These are phyloP conservation scores for Cystobasidium onofrii DNA, from an alignment of 768 basidiomycete genomes.

Conservation along the genomic window DNA sequence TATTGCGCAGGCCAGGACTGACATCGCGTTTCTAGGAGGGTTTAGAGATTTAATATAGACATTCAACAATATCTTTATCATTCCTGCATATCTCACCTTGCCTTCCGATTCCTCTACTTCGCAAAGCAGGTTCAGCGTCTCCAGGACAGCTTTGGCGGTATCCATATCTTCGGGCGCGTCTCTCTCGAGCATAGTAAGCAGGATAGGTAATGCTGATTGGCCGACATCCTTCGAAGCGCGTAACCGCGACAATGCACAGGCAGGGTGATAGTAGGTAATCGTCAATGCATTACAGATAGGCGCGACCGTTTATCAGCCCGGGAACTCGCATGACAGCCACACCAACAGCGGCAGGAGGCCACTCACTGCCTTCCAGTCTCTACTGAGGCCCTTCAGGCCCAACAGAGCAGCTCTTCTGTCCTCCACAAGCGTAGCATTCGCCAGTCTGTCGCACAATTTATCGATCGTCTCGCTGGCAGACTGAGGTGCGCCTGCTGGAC, in stretches of 20 bases:
- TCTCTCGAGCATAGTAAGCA: conserved; percentile 71
- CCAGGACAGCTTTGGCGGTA: conserved; percentile 81
- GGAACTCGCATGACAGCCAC: background rate
- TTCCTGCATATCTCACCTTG: background rate
- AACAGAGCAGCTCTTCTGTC: conserved; percentile 90
- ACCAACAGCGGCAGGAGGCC: background rate
- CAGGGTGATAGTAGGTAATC: background rate
- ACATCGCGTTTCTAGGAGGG: conserved; percentile 38
- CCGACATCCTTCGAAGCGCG: conserved; percentile 59
- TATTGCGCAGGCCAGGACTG: conserved; percentile 61
- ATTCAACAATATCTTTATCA: too few relatives aligned
- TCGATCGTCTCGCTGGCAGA: conserved; percentile 75
- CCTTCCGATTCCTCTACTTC: conserved; percentile 54
- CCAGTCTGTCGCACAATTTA: conserved; percentile 77
- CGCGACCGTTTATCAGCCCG: background rate
- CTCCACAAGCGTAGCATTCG: conserved; percentile 77
- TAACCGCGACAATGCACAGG: background rate
- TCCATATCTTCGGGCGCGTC: conserved; percentile 87
- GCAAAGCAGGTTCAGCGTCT: conserved; percentile 77
- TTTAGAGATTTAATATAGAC: too few relatives aligned
- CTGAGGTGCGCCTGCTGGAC: conserved; percentile 56
- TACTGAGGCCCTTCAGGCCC: conserved; percentile 79
- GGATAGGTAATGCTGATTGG: conserved; percentile 62
- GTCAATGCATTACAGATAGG: background rate
- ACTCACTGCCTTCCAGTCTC: conserved; percentile 68